Evolutionary conservation across 73 alveolate genomes (phyloP).

Genomic region (Paramecium sonneborni): DNA sequence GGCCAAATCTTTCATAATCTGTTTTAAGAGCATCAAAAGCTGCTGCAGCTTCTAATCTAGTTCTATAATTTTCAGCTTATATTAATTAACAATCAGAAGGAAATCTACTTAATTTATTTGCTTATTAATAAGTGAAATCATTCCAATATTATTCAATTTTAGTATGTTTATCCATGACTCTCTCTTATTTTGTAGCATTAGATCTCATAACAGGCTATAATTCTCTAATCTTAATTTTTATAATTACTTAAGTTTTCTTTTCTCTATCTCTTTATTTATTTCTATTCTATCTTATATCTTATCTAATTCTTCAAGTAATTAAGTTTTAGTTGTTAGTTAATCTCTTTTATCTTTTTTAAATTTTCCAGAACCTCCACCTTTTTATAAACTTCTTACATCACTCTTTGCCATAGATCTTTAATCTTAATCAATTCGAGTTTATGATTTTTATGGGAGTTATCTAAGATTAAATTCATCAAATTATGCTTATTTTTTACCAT

Average conservation of each 20-base stretch:
- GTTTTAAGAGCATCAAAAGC: constrained; percentile 51
- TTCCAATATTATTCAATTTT: constrained; percentile 28
- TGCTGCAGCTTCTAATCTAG: constrained; percentile 52
- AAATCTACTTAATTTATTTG: background rate
- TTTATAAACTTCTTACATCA: background rate
- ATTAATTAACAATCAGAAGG: constrained; percentile 23
- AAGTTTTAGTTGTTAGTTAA: background rate
- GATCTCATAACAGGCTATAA: background rate
- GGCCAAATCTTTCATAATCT: constrained; percentile 58
- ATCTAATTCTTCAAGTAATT: constrained; percentile 32
- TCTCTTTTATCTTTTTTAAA: constrained; percentile 12
- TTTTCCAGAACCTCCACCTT: constrained; percentile 37
- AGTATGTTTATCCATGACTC: background rate
- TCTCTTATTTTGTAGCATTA: background rate
- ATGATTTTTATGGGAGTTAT: background rate
- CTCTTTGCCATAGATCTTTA: constrained; percentile 49
- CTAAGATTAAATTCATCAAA: constrained; percentile 35
- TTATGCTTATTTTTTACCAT: constrained; percentile 30
- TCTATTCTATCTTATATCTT: constrained; percentile 20
- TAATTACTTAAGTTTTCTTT: background rate
- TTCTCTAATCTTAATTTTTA: background rate
- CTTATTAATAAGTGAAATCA: background rate
- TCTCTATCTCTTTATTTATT: background rate
- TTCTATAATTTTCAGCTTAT: constrained; percentile 41
- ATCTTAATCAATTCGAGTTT: constrained; percentile 1